Evolutionary conservation across 805 yeast species (phyloP).

Genomic region (Kodamaea sagamina): DNA sequence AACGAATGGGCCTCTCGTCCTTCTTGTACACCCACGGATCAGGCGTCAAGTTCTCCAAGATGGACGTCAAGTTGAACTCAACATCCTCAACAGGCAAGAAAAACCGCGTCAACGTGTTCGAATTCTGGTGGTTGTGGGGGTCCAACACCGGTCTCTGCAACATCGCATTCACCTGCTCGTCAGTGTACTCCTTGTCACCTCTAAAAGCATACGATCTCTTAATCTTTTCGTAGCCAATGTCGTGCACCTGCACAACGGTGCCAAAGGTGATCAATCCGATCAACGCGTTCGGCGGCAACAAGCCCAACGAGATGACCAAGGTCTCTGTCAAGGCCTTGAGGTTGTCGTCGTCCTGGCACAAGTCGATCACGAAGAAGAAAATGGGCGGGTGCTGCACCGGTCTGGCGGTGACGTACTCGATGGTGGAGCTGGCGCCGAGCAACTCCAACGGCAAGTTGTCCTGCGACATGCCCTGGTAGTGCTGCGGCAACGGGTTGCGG

Average conservation of each 20-base stretch:
- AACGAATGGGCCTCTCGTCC: conserved; percentile 82
- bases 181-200: conserved; percentile 83
- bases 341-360: conserved; percentile 88
- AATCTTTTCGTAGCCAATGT: conserved; percentile 63
- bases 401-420: conserved; percentile 80
- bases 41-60: conserved; percentile 72
- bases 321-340: conserved; percentile 81
- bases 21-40: conserved; percentile 91
- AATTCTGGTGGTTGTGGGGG: conserved; percentile 25
- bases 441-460: conserved; percentile 83
- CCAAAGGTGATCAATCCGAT: conserved; percentile 89
- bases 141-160: conserved; percentile 39
- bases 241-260: conserved; percentile 88
- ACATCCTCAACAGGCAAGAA: conserved; percentile 73
- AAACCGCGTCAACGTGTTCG: conserved; percentile 54
- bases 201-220: conserved; percentile 80
- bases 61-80: conserved; percentile 78
- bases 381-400: conserved; percentile 85
- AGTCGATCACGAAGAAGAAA: conserved; percentile 81
- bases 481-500: conserved; percentile 80
- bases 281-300: conserved; percentile 87
- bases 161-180: conserved; percentile 61
- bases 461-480: conserved; percentile 73
- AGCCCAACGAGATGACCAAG: conserved; percentile 68
- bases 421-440: conserved; percentile 65